Evolutionary conservation across 225 moss, liverwort and hornwort species (phyloP).

Genomic region (Rhytidiadelphus loreus): DNA sequence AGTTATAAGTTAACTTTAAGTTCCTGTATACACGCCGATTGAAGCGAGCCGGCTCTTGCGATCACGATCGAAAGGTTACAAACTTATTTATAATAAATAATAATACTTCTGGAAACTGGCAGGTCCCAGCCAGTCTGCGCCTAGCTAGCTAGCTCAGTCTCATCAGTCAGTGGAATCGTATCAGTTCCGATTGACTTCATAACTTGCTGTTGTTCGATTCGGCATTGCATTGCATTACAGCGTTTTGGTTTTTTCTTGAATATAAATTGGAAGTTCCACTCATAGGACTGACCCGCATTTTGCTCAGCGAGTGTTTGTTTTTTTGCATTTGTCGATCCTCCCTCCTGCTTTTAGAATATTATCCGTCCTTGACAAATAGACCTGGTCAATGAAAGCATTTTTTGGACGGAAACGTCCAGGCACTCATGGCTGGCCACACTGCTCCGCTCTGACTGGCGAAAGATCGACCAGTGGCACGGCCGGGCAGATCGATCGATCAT

Average conservation of each 20-base stretch:
- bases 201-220: no score
- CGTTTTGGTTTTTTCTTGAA: not conserved
- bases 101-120: not conserved
- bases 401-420: not conserved
- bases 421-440: not conserved
- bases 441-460: not conserved
- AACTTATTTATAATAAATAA: not conserved
- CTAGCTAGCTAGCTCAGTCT: no score
- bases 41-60: not conserved
- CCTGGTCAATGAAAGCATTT: not conserved
- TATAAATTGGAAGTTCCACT: not conserved
- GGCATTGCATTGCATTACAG: not conserved
- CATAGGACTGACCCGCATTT: not conserved
- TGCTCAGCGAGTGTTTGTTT: not conserved
- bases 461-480: not conserved
- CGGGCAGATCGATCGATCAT: not conserved
- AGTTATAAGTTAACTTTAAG: not conserved
- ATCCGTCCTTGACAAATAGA: not conserved
- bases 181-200: not conserved
- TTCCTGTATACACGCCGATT: not conserved
- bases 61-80: not conserved
- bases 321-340: not conserved
- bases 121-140: not conserved
- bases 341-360: not conserved
- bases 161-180: not conserved